Conservation (phyloP, 1,284 basidiomycete genomes). For the Fomes fomentarius region DNA sequence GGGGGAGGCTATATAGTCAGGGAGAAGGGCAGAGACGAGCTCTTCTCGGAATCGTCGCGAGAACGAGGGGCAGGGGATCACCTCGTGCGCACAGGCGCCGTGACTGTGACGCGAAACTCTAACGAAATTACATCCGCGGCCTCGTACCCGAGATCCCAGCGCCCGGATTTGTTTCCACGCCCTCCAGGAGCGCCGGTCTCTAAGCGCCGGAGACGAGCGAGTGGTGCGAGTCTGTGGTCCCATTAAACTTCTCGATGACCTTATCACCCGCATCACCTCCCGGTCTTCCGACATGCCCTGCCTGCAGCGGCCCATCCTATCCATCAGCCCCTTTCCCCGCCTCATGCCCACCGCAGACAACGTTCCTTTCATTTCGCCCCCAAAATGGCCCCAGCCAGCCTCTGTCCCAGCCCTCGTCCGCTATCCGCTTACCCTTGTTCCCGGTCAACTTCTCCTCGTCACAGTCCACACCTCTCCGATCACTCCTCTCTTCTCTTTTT, state of each 20-base stretch:
- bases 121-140: slow-evolving; percentile 26
- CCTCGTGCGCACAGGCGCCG: slow-evolving; percentile 21
- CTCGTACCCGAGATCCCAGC: slow-evolving; percentile 12
- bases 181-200: background rate
- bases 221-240: background rate
- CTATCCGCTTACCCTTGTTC: slow-evolving; percentile 11
- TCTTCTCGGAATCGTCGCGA: background rate
- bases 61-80: slow-evolving; percentile 8
- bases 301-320: slow-evolving; percentile 19
- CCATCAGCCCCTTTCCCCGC: slow-evolving; percentile 23
- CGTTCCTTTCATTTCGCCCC: slow-evolving; percentile 35
- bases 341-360: slow-evolving; percentile 29
- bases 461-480: slow-evolving; percentile 19
- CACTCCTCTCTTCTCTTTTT: slow-evolving; percentile 17
- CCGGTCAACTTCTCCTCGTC: slow-evolving; percentile 14
- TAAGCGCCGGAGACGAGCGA: background rate
- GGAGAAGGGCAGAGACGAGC: background rate
- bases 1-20: slow-evolving; percentile 10
- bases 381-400: slow-evolving; percentile 15
- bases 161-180: background rate
- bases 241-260: slow-evolving; percentile 14
- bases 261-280: slow-evolving; percentile 26
- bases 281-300: slow-evolving; percentile 11
- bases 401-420: background rate
- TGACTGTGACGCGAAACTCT: slow-evolving; percentile 24